Percentiles rank a stretch among this genome's conserved stretches.
Evolutionary conservation across 495 filamentous ascomycete species (phyloP).

Genomic region (Astrocystis sublimbata): DNA sequence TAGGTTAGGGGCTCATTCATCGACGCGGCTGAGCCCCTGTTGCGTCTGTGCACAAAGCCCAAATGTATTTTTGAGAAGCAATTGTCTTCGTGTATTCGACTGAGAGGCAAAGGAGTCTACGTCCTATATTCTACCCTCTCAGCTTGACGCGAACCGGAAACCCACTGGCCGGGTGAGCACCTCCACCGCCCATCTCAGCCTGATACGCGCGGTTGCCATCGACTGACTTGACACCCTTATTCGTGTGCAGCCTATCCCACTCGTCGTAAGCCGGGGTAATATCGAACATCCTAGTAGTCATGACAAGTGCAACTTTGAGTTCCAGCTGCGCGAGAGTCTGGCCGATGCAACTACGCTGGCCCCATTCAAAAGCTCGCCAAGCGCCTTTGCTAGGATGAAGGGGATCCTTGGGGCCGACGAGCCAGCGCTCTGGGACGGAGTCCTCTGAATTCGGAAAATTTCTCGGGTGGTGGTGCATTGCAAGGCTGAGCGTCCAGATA

Average conservation of each 20-base stretch:
- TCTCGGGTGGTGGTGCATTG: slow-evolving; percentile 26
- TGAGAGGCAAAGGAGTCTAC: too few species aligned
- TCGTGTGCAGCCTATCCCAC: slow-evolving; percentile 25
- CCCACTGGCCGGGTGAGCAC: too few species aligned
- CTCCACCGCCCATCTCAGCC: too few species aligned
- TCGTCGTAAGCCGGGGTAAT: slow-evolving; percentile 42
- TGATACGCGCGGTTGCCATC: slow-evolving; percentile 31
- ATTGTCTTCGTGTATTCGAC: too few species aligned
- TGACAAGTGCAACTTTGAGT: slow-evolving; percentile 34
- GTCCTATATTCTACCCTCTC: slow-evolving; percentile 6
- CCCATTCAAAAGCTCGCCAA: slow-evolving; percentile 45
- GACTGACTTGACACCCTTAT: slow-evolving; percentile 17
- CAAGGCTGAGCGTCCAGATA: slow-evolving; percentile 32
- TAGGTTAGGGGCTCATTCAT: not conserved
- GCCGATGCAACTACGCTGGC: slow-evolving; percentile 45
- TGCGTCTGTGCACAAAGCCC: too few species aligned
- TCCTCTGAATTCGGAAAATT: slow-evolving; percentile 38
- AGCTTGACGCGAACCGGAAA: slow-evolving; percentile 27
- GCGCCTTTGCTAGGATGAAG: slow-evolving; percentile 33
- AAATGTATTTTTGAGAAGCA: too few species aligned
- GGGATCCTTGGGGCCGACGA: slow-evolving; percentile 26
- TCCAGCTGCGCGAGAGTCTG: slow-evolving; percentile 45
- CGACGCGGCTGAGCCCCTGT: not conserved
- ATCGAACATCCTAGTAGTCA: slow-evolving; percentile 42
- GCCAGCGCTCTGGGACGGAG: slow-evolving; percentile 48